Base-by-base conservation (phyloP, 2,329 filamentous ascomycete species). In the Cercospora citrullina region DNA sequence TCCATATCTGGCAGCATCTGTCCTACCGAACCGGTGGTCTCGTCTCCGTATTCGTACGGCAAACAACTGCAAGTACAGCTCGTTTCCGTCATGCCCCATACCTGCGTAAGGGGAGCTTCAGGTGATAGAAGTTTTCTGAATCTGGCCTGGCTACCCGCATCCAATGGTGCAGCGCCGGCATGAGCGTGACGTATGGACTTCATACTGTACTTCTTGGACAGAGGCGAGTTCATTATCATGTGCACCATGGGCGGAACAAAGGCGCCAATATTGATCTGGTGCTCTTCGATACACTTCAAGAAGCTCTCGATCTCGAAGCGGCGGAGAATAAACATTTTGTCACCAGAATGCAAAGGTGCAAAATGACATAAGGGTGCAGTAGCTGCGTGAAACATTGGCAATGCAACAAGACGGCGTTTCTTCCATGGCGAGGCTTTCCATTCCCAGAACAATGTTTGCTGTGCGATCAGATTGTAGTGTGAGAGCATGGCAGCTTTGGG, bases 401-500 rank as follows among this genome's bases (percentile, higher is more conserved):
- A 69, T 2, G 79, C 77, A 18, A 82, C 72, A 4, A 84, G 65
- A 1, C 80, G 76, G 76, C 77, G 60, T 36, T 81, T 78, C 64
- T 80, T 75, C 63, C 82, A 83, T 0, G 80, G 78, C 3, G 76
- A 72, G 2, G 77, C 77, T 30, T 80, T 75, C 7, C 78, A 76
- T 64, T 82, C 81, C 45, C 78, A 75, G 8, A 83, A 77, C 10
- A 84, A 70, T 3, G 80, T 80, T 72, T 85, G 82, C 72, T 87
- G 81, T 0, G 86, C 84, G 23, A 86, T 80, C 18, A 88, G 77
- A 71, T 88, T 89, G 67, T 80, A 78, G 73, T 90, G 88, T 1
- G 85, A 85, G 57, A 88, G 73, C 68, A 82, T 82, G 18, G 85
- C 83, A 0, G 85, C 86, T 74, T 89, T 89, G 0, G 87, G 87